Evolutionary conservation across 192 early-diverging fungal species (phyloP), one percentile per base, ranked within the genome.

Genomic region (Entomortierella chlamydospora): DNA sequence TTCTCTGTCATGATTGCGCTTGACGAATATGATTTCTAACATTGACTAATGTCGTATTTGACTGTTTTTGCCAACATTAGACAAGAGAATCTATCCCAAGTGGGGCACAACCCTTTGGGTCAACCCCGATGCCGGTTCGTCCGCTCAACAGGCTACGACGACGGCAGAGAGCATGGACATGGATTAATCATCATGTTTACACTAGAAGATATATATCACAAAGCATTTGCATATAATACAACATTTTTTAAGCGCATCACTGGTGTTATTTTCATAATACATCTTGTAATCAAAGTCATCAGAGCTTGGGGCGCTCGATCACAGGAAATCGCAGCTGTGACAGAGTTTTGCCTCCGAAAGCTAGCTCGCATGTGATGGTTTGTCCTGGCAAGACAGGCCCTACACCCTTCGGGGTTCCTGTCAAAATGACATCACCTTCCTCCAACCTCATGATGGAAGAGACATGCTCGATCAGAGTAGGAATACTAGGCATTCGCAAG

Each of bases 71-170:
- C 0, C 4, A 30, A 45, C 22, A 5, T 57, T 58, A 72, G 70
- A 79, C 68, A 79, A 99, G 87, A 89, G 98, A 47, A 89, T 97
- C 49, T 98, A 94, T 81, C 98, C 98, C 64, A 97, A 97, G 85
- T 98, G 96, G 98, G 94, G 84, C 65, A 97, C 96, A n/a, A 64
- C 63, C 26, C 58, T 89, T 12, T 89, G 83, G 81, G 57, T 79
- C 57, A 79, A 79, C 63, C 76, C 76, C 18, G 56, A 63, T 59
- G 68, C 76, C 34, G 76, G 76, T 2, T 58, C 56, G 49, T 30
- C 30, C 5, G 37, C 57, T 15, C 39, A 62, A 17, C 47, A 52
- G 25, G 76, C 63, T 2, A 63, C 70, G 43, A 58, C 60, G 12
- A 26, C 61, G 47, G 51, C 41, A 43, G 76, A 79, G 57, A 61